Conservation (phyloP, 2,329 filamentous ascomycete genomes). For the Monosporascus sp. region DNA sequence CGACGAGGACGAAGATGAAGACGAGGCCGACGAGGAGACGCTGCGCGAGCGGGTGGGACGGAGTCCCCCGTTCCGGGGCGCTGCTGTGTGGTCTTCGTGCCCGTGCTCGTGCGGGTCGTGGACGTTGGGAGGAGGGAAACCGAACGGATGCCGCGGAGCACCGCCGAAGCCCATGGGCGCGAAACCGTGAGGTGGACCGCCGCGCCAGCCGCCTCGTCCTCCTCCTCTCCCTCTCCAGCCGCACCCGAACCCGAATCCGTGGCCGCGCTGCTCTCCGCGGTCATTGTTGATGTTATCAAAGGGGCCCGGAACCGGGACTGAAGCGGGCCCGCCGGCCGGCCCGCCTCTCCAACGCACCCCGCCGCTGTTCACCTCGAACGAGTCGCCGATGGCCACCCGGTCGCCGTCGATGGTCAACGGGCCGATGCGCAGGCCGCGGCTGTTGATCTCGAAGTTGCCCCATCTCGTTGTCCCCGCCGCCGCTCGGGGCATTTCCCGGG, state of each 20-base stretch:
- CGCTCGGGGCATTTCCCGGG: constrained; percentile 2
- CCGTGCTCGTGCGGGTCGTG: no score
- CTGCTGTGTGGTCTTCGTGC: no score
- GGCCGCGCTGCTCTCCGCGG: neutral
- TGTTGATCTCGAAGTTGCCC: constrained; percentile 9
- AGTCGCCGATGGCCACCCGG: constrained; percentile 37
- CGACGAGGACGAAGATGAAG: constrained; percentile 19
- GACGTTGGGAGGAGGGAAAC: no score
- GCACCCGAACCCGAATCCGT: neutral
- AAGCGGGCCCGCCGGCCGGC: constrained; percentile 37
- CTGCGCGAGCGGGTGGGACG: no score
- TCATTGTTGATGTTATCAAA: neutral
- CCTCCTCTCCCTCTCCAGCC: neutral
- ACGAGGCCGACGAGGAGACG: no score
- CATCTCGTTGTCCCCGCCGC: constrained; percentile 5
- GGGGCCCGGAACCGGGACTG: neutral
- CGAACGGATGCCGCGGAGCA: neutral
- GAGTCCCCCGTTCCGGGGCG: no score
- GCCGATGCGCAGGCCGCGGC: constrained; percentile 28
- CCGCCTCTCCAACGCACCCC: constrained; percentile 42
- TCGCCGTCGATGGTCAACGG: constrained; percentile 39
- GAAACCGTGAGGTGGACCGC: neutral
- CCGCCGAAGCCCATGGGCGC: no score
- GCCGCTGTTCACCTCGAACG: constrained; percentile 38
- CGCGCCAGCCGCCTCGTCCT: neutral